Conservation (phyloP, 441 rosid species). For the Pelargonium hybrid region DNA sequence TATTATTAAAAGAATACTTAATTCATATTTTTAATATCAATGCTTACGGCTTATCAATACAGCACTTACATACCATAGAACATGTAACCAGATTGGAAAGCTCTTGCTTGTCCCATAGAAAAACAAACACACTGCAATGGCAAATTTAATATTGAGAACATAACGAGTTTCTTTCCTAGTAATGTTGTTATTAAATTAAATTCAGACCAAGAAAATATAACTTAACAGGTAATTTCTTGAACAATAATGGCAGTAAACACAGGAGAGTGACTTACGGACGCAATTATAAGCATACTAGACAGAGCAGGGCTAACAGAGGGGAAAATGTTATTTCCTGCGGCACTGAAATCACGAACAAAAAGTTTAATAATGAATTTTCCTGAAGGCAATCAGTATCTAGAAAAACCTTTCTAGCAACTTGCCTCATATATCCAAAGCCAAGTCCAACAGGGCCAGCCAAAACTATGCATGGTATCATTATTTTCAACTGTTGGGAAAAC, state of each 20-base stretch:
- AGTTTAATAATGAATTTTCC: not conserved
- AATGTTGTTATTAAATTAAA: not conserved
- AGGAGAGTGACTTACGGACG: not conserved
- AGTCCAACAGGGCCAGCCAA: constrained; percentile 4
- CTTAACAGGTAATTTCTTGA: not conserved
- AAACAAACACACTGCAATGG: not conserved
- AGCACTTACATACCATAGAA: not conserved
- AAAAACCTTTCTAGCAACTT: not conserved
- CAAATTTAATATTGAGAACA: not conserved
- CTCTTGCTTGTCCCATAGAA: not conserved
- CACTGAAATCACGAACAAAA: not conserved
- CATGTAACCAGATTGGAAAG: not conserved
- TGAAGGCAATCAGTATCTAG: not conserved
- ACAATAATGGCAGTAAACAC: not conserved
- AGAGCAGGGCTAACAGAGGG: not conserved
- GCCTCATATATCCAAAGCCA: constrained; percentile 7
- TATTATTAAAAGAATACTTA: not conserved
- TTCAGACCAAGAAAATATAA: not conserved
- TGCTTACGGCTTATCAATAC: not conserved
- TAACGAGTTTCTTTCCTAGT: not conserved
- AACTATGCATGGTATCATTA: constrained; percentile 6
- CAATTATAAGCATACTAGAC: constrained; percentile 3
- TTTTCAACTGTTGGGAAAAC: constrained; percentile 1
- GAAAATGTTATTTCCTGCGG: not conserved
- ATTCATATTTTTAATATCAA: not conserved